Evolutionary conservation across 139 green algal genomes (phyloP), one percentile per base, ranked within the genome.

Genomic region (Chlamydomonas schloesseri): DNA sequence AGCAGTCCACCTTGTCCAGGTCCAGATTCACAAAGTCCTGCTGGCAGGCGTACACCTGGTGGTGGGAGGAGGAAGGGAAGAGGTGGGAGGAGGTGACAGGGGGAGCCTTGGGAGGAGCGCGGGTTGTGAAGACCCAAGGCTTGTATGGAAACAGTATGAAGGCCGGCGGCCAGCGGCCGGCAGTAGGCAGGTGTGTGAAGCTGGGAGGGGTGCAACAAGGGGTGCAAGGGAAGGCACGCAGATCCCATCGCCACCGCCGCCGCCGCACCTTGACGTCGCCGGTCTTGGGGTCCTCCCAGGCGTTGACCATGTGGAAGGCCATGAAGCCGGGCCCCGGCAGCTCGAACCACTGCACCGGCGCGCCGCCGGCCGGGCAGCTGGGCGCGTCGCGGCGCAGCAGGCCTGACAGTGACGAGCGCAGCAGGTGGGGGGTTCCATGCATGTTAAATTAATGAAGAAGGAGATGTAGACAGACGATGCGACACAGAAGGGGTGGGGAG

Each of bases 261-360:
- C 31, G 15, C 18, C 73, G 29, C 71, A 87, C 84, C 82, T 87
- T 81, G 21, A 84, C 75, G 20, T 74, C 77, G 17, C 88, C 88
- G 42, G 42, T 50, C 60, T 82, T 42, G 31, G 87, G 88, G 4
- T 95, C 90, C 84, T 96, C 90, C 89, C 90, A 96, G 5, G 93
- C 88, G 46, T 93, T 94, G 47, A 90, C 91, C 0, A 88, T 80
- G 88, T 94, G 92, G 86, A 95, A 93, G 42, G 83, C 85, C 65
- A 92, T 89, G 84, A 88, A 90, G 36, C 65, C 58, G 36, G 85
- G 83, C 33, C 68, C 79, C 20, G 79, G 79, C 1, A 94, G 47
- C 36, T 93, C 87, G 68, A 95, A 94, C 94, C 94, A 97, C 36
- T 87, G 29, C 62, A 96, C 85, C 10, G 73, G 90, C 9, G 75